A percentile compares a stretch with the other conserved stretches of the same genome.
Evolutionary conservation across 1,284 basidiomycete genomes (phyloP).

Genomic region (Phlebopus sp.): DNA sequence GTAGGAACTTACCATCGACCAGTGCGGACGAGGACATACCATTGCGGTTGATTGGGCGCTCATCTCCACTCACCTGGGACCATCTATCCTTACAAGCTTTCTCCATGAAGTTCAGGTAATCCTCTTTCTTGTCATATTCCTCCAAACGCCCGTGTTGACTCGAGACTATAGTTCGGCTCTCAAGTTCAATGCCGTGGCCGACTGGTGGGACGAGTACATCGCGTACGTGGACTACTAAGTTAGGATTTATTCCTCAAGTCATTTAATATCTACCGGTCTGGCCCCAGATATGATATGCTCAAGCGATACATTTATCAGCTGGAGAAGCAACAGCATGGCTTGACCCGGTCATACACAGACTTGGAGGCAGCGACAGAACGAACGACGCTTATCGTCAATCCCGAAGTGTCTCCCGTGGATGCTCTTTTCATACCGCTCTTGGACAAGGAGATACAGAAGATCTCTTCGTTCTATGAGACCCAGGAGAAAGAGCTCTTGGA

Average conservation of each 20-base stretch:
- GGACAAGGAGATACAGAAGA: slow-evolving; percentile 84
- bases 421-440: slow-evolving; percentile 70
- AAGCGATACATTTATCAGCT: slow-evolving; percentile 87
- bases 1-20: background rate
- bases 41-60: slow-evolving; percentile 13
- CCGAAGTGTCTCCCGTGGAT: slow-evolving; percentile 45
- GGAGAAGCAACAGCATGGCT: slow-evolving; percentile 64
- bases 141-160: background rate
- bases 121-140: background rate
- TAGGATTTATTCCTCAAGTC: background rate
- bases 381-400: slow-evolving; percentile 47
- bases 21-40: slow-evolving; percentile 25
- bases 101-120: slow-evolving; percentile 61
- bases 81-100: slow-evolving; percentile 26
- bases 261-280: background rate
- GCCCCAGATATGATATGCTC: slow-evolving; percentile 73
- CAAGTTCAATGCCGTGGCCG: slow-evolving; percentile 91
- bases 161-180: slow-evolving; percentile 58
- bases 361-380: slow-evolving; percentile 59
- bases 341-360: slow-evolving; percentile 47
- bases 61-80: slow-evolving; percentile 5
- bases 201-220: slow-evolving; percentile 95
- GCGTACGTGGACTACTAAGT: slow-evolving; percentile 44
- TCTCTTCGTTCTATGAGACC: slow-evolving; percentile 74
- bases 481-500: slow-evolving; percentile 74